Evolutionary conservation across 352 stramenopile genomes (phyloP).

Genomic region (Globisporangium nagaii): DNA sequence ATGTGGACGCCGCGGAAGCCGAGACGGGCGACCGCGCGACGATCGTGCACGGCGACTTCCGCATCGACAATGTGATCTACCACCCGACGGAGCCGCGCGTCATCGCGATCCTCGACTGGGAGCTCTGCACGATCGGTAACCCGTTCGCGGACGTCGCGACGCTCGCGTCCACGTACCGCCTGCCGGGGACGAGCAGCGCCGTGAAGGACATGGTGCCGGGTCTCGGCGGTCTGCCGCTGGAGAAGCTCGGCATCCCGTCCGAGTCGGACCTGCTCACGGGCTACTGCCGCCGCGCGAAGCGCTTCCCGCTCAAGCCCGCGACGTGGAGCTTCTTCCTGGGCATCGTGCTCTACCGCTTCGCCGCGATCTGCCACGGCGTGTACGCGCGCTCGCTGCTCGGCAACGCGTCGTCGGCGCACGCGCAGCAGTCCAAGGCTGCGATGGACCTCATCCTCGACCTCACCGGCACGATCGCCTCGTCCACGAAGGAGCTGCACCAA

Average conservation of each 20-base stretch:
- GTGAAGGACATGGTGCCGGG: slow-evolving; percentile 55
- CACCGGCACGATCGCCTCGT: slow-evolving; percentile 28
- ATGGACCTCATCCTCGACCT: slow-evolving; percentile 59
- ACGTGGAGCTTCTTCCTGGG: slow-evolving; percentile 79
- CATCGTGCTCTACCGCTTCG: slow-evolving; percentile 69
- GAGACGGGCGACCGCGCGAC: slow-evolving; percentile 29
- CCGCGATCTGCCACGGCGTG: slow-evolving; percentile 77
- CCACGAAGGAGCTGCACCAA: slow-evolving; percentile 33
- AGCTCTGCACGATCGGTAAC: slow-evolving; percentile 84
- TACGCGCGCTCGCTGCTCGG: slow-evolving; percentile 63
- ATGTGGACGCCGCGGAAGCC: slow-evolving; percentile 42
- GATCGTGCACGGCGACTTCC: slow-evolving; percentile 86
- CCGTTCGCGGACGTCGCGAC: slow-evolving; percentile 79
- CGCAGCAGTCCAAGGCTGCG: slow-evolving; percentile 51
- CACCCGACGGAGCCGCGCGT: slow-evolving; percentile 80
- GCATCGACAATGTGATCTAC: slow-evolving; percentile 85
- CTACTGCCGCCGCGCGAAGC: slow-evolving; percentile 48
- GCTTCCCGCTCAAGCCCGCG: slow-evolving; percentile 41
- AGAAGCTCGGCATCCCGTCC: slow-evolving; percentile 57
- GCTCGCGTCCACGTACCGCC: slow-evolving; percentile 45
- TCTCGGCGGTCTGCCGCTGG: slow-evolving; percentile 31
- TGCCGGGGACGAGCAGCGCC: slow-evolving; percentile 26
- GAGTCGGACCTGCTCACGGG: slow-evolving; percentile 51
- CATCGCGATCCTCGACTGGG: slow-evolving; percentile 84
- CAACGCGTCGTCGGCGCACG: slow-evolving; percentile 81